Evolutionary conservation across 306 rosid species (phyloP), one percentile per base, ranked within the genome.

Genomic region (Albizia julibrissin): DNA sequence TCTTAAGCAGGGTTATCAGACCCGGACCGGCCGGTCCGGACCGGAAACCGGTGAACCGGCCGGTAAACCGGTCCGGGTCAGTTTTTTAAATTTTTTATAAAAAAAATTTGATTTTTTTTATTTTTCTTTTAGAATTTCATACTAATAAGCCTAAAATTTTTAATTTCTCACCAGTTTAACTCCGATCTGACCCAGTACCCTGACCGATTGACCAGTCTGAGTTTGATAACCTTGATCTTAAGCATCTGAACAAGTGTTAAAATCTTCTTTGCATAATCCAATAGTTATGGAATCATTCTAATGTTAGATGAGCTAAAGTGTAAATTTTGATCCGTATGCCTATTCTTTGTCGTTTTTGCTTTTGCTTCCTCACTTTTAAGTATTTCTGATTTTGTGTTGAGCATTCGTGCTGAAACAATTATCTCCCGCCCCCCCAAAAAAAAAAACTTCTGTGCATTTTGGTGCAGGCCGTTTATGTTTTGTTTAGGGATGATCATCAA

Each of bases 401-500:
- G 6, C 65, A 59, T 12, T 59, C 24, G 6, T 66, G 58, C 54
- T 69, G 34, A 69, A 44, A 21, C 31, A 69, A 22, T 40, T 22
- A 3, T 8, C 33, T 19, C 10, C n/a, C 4, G 72, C 40, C 37
- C 37, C 37, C 34, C 34, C 34, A 0, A 4, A 34, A 31, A 31
- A 31, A 31, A 34, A 77, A 49, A n/a, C 73, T 69, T 61, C 42
- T 64, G 37, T 68, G 54, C 59, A 70, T 50, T 71, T 66, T 47
- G 0, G 0, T 75, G 91, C 91, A 95, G 99, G 97, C 98, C 16
- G 85, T 84, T 9, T 90, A 88, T 93, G 82, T 91, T 74, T 90
- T 95, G 79, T 92, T 93, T 83, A 59, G 88, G 70, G 91, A 92
- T 76, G 93, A 90, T 31, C 76, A 81, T 61, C 80, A 21, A 39